phyloP scores from a whole-genome alignment of 352 stramenopile species.

The Phytophthora sansomeana region DNA sequence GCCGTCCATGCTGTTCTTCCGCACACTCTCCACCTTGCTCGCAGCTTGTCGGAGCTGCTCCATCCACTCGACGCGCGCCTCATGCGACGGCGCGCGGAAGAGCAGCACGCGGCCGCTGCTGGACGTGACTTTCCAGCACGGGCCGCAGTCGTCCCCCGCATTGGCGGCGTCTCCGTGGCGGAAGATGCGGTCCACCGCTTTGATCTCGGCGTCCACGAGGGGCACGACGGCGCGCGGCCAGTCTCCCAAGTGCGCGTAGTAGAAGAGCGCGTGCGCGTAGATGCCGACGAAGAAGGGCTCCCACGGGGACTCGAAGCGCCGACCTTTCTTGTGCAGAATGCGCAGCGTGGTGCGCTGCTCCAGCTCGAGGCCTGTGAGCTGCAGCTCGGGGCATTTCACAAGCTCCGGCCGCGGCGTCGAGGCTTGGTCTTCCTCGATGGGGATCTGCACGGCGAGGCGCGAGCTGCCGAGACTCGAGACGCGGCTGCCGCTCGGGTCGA shows the following conservation, averaged over 20 bases:
- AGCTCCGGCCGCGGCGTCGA: constrained; percentile 24
- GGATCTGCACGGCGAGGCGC: constrained; percentile 27
- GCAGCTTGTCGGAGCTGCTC: constrained; percentile 51
- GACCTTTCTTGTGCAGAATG: constrained; percentile 68
- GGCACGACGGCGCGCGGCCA: constrained; percentile 64
- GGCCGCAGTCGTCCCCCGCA: constrained; percentile 60
- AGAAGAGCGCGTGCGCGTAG: constrained; percentile 71
- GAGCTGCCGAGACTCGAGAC: not conserved
- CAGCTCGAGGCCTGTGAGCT: constrained; percentile 54
- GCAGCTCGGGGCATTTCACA: constrained; percentile 57
- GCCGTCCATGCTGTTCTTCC: constrained; percentile 38
- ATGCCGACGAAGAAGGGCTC: constrained; percentile 63
- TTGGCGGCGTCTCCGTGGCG: constrained; percentile 26
- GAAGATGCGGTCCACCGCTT: constrained; percentile 71
- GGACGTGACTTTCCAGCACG: constrained; percentile 80
- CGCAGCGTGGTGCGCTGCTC: constrained; percentile 51
- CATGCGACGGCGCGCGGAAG: constrained; percentile 64
- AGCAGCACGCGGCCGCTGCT: constrained; percentile 61
- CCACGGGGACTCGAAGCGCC: constrained; percentile 76
- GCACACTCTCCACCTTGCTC: not conserved
- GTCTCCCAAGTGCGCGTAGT: constrained; percentile 62
- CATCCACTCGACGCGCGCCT: constrained; percentile 63
- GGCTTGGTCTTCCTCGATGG: constrained; percentile 17
- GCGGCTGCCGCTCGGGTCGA: constrained; percentile 26
- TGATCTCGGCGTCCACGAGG: constrained; percentile 53